These are phyloP conservation scores for Pulchroboletus neoregius DNA, from an alignment of 1,284 basidiomycete genomes.

Conservation along the genomic window DNA sequence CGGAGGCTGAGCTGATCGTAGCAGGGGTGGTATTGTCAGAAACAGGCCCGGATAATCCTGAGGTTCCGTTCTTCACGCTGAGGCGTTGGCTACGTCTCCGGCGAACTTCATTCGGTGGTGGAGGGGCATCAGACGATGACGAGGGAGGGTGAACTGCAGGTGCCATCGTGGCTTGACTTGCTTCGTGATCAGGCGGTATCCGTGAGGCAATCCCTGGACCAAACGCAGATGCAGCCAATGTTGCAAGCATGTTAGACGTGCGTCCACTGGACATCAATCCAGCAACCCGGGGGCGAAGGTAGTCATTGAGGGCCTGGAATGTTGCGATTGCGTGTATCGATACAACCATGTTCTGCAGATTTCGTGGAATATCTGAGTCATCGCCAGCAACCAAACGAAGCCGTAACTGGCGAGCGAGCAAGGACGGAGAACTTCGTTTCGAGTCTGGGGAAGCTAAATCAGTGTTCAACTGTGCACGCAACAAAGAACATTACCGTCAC, in stretches of 20 bases:
- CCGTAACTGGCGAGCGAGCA: slow-evolving; percentile 84
- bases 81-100: slow-evolving; percentile 81
- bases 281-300: slow-evolving; percentile 86
- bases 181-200: slow-evolving; percentile 24
- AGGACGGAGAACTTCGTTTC: slow-evolving; percentile 78
- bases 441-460: slow-evolving; percentile 51
- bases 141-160: slow-evolving; percentile 30
- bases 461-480: slow-evolving; percentile 5
- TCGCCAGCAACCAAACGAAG: slow-evolving; percentile 85
- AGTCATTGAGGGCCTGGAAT: slow-evolving; percentile 93
- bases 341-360: slow-evolving; percentile 84
- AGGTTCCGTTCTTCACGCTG: slow-evolving; percentile 58
- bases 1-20: slow-evolving; percentile 15
- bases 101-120: slow-evolving; percentile 38
- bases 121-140: slow-evolving; percentile 25
- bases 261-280: slow-evolving; percentile 65
- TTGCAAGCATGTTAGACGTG: slow-evolving; percentile 86
- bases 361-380: slow-evolving; percentile 81
- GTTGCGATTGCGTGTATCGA: slow-evolving; percentile 97
- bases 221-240: slow-evolving; percentile 78
- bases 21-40: slow-evolving; percentile 26
- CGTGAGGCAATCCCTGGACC: slow-evolving; percentile 38
- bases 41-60: slow-evolving; percentile 24
- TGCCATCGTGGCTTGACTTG: slow-evolving; percentile 23
- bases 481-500: slow-evolving; percentile 51